A percentile compares a stretch with the other conserved stretches of the same genome.
These are phyloP conservation scores for Sugiyamaella castrensis DNA, from an alignment of 1,139 yeast species.

Conservation along the genomic window DNA sequence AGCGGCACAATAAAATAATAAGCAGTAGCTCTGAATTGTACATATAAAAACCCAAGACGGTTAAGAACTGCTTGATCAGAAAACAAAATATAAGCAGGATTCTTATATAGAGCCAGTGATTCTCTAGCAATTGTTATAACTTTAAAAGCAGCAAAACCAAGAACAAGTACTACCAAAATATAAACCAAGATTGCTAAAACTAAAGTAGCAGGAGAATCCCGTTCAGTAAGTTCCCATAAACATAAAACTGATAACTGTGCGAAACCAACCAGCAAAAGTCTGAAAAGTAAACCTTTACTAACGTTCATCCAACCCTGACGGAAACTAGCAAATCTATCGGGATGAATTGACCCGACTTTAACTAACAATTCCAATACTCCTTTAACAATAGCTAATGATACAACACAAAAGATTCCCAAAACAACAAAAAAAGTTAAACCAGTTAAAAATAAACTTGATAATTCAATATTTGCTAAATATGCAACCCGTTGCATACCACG, in stretches of 20 bases:
- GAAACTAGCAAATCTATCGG: slow-evolving; percentile 64
- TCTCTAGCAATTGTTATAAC: slow-evolving; percentile 69
- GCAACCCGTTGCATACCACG: slow-evolving; percentile 94
- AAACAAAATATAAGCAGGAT: slow-evolving; percentile 87
- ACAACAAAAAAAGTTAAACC: slow-evolving; percentile 80
- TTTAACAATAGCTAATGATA: slow-evolving; percentile 65
- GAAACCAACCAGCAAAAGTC: slow-evolving; percentile 75
- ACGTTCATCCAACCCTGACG: slow-evolving; percentile 77
- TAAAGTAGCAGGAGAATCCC: slow-evolving; percentile 80
- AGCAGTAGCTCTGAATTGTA: slow-evolving; percentile 83
- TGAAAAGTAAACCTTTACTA: slow-evolving; percentile 83
- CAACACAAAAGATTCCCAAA: slow-evolving; percentile 68
- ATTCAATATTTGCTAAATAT: slow-evolving; percentile 76
- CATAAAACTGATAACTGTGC: slow-evolving; percentile 83
- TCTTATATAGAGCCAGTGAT: slow-evolving; percentile 70
- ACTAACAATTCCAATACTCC: slow-evolving; percentile 69
- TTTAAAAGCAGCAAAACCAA: slow-evolving; percentile 70
- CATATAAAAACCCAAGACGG: slow-evolving; percentile 88
- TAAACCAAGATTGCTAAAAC: slow-evolving; percentile 74
- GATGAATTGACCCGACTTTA: slow-evolving; percentile 57
- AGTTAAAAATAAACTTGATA: slow-evolving; percentile 81
- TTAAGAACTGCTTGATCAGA: slow-evolving; percentile 81
- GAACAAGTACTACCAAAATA: slow-evolving; percentile 52
- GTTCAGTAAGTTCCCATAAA: slow-evolving; percentile 77
- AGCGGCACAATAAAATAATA: slow-evolving; percentile 76